Conservation (phyloP, 2,329 filamentous ascomycete genomes). For the Diaporthe australafricana region DNA sequence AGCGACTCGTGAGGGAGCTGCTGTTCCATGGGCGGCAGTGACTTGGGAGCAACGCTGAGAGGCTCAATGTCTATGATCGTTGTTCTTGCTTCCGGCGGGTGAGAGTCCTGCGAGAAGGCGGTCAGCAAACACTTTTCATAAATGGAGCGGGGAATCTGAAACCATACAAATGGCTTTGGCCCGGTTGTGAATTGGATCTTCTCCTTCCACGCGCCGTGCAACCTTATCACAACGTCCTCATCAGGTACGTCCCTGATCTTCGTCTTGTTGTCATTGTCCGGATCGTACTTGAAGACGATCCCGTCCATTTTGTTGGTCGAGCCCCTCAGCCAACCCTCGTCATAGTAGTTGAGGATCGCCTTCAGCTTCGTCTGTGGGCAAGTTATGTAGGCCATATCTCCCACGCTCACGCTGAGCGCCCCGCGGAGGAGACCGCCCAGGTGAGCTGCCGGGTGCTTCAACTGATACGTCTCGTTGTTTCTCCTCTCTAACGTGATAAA, state of each 20-base stretch:
- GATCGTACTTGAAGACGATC: constrained; percentile 90
- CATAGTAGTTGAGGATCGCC: constrained; percentile 90
- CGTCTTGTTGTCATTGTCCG: constrained; percentile 83
- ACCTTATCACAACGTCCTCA: constrained; percentile 82
- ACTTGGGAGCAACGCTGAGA: constrained; percentile 82
- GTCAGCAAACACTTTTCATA: constrained; percentile 31
- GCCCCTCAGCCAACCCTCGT: constrained; percentile 94
- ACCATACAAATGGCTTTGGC: constrained; percentile 70
- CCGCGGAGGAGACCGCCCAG: constrained; percentile 89
- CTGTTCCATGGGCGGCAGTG: constrained; percentile 78
- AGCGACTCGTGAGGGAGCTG: constrained; percentile 93
- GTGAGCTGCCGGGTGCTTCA: constrained; percentile 94
- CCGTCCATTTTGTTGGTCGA: constrained; percentile 93
- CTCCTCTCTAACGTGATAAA: constrained; percentile 88
- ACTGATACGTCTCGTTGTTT: constrained; percentile 90
- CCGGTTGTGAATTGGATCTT: constrained; percentile 72
- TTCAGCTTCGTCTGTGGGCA: constrained; percentile 93
- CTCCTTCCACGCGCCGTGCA: constrained; percentile 89
- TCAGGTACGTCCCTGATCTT: constrained; percentile 89
- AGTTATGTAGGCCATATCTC: constrained; percentile 88
- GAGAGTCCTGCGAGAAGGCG: constrained; percentile 50
- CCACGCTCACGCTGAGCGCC: constrained; percentile 88
- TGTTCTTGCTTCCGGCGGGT: constrained; percentile 69
- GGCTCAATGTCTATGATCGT: constrained; percentile 91
- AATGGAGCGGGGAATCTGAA: constrained; percentile 21